These are phyloP conservation scores for Candolleomyces aberdarensis DNA, from an alignment of 768 basidiomycete genomes.

Conservation along the genomic window DNA sequence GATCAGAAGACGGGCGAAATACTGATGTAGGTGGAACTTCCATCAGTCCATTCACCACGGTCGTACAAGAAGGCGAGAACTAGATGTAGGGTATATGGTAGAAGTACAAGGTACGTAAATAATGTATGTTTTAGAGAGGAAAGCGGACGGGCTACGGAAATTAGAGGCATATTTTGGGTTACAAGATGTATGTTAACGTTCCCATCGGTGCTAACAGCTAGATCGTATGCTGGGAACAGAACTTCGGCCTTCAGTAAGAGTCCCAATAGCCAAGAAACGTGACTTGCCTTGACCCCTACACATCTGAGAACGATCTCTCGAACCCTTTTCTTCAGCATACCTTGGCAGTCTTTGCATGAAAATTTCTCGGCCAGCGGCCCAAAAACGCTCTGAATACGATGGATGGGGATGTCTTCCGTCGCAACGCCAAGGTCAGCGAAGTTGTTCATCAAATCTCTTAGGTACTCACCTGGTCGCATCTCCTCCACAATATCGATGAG, in stretches of 20 bases:
- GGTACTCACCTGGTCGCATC: slow-evolving; percentile 12
- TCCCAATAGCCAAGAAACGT: background rate
- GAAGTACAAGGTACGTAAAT: too few species aligned
- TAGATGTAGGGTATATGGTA: too few species aligned
- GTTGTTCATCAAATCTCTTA: too few species aligned
- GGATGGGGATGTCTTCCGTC: slow-evolving; percentile 45
- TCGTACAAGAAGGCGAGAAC: too few species aligned
- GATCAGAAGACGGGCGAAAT: background rate
- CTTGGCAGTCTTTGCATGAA: slow-evolving; percentile 42
- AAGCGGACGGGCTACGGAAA: too few species aligned
- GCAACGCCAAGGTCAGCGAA: background rate
- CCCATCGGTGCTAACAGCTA: too few species aligned
- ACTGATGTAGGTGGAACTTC: background rate
- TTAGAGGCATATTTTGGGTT: too few species aligned
- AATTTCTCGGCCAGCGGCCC: slow-evolving; percentile 46
- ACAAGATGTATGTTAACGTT: too few species aligned
- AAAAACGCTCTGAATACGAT: slow-evolving; percentile 45
- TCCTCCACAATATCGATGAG: slow-evolving; percentile 21
- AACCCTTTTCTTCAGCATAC: slow-evolving; percentile 41
- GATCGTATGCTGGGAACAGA: too few species aligned
- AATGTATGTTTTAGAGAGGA: too few species aligned
- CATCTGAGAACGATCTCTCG: background rate
- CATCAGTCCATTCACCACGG: background rate
- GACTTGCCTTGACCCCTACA: background rate
- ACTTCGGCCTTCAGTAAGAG: too few species aligned